A percentile compares a stretch with the other conserved stretches of the same genome.
phyloP scores from a whole-genome alignment of 2,329 filamentous ascomycete species.

The Thermochaetoides dissita region DNA sequence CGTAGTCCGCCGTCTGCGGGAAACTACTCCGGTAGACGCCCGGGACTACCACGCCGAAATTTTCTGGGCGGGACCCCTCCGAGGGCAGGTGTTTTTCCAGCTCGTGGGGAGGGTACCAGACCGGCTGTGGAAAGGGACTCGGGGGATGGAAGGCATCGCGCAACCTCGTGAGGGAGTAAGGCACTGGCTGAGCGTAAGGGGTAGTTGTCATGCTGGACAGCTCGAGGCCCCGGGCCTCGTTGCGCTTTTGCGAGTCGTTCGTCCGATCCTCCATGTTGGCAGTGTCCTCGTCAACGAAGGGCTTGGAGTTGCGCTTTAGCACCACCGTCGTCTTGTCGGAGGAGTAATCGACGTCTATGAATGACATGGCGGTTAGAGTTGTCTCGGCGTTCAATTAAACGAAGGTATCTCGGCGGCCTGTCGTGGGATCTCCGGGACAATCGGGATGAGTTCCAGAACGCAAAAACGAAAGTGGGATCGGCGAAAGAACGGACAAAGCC shows the following conservation, averaged over 20 bases:
- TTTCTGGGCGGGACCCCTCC: slow-evolving; percentile 35
- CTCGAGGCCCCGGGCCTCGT: slow-evolving; percentile 6
- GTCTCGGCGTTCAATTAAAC: too few species aligned
- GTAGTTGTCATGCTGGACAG: slow-evolving; percentile 7
- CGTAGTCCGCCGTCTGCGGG: slow-evolving; percentile 55
- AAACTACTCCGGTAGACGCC: slow-evolving; percentile 75
- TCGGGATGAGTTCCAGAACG: slow-evolving; percentile 3
- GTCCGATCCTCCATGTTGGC: slow-evolving; percentile 2
- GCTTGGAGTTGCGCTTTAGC: slow-evolving; percentile 12
- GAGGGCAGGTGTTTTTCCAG: slow-evolving; percentile 4
- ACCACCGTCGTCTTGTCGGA: slow-evolving; percentile 7
- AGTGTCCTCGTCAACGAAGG: slow-evolving; percentile 10
- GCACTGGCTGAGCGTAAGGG: background rate
- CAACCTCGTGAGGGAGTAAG: too few species aligned
- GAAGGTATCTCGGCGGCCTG: too few species aligned
- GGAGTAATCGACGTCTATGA: too few species aligned
- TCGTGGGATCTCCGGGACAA: background rate
- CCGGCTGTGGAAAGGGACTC: background rate
- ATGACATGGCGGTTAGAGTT: slow-evolving; percentile 5
- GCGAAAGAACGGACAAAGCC: background rate
- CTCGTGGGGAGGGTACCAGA: background rate
- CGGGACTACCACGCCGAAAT: slow-evolving; percentile 63
- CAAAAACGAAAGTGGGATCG: slow-evolving; percentile 2
- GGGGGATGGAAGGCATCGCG: slow-evolving; percentile 9
- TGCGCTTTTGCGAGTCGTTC: too few species aligned